Conservation (phyloP, 495 filamentous ascomycete species). For the Penicillium odoratum region DNA sequence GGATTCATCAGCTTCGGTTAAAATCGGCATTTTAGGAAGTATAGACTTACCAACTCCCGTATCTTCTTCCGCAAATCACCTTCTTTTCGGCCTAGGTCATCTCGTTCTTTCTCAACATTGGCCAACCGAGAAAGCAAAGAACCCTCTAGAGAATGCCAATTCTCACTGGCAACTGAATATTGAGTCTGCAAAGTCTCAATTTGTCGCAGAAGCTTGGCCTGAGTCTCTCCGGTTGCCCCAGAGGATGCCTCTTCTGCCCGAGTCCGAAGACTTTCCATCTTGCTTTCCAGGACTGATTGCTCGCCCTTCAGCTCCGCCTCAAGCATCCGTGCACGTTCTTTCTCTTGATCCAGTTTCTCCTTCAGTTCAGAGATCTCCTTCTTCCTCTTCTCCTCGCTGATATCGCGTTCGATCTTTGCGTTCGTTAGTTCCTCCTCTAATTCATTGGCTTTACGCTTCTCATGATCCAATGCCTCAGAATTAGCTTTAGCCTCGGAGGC, state of each 20-base stretch:
- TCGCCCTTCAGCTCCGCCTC: constrained; percentile 85
- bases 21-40: background rate
- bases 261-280: constrained; percentile 82
- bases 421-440: constrained; percentile 73
- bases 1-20: constrained; percentile 13
- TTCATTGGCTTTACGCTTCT: constrained; percentile 63
- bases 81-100: constrained; percentile 82
- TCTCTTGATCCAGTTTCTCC: constrained; percentile 71
- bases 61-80: constrained; percentile 82
- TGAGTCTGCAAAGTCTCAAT: constrained; percentile 96
- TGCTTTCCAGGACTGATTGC: constrained; percentile 77
- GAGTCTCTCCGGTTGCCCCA: constrained; percentile 75
- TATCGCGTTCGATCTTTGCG: constrained; percentile 72
- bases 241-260: constrained; percentile 90
- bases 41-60: constrained; percentile 69
- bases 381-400: constrained; percentile 67
- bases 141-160: constrained; percentile 94
- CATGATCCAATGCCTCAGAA: constrained; percentile 68
- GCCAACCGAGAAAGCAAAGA: constrained; percentile 72
- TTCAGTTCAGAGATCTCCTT: constrained; percentile 67
- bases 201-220: constrained; percentile 88
- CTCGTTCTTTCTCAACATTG: constrained; percentile 82
- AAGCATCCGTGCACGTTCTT: constrained; percentile 64
- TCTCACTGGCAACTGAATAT: constrained; percentile 90
- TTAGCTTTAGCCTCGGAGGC: constrained; percentile 65